These are phyloP conservation scores for Pythium scleroteichum DNA, from an alignment of 352 stramenopile species.

Conservation along the genomic window DNA sequence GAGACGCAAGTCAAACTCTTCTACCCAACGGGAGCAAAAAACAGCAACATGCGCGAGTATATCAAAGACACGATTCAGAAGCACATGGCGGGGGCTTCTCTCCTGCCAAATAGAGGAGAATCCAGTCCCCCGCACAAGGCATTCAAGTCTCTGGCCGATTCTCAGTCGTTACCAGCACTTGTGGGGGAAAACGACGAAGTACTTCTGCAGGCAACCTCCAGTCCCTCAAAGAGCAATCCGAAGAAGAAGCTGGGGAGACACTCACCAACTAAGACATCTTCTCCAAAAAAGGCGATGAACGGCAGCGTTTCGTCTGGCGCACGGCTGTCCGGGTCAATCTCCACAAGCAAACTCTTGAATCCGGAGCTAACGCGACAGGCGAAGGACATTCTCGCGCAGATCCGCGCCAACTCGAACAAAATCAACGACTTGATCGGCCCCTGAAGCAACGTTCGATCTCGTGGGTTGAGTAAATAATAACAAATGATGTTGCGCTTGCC, in stretches of 20 bases:
- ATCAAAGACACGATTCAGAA: constrained; percentile 62
- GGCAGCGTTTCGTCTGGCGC: constrained; percentile 2
- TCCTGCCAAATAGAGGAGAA: too few relatives aligned
- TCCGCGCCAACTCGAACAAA: constrained; percentile 73
- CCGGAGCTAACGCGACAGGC: constrained; percentile 56
- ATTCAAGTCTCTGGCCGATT: neutral
- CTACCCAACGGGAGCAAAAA: constrained; percentile 72
- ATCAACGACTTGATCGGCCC: constrained; percentile 68
- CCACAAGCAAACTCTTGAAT: constrained; percentile 42
- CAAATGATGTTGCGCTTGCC: neutral
- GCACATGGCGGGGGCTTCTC: constrained; percentile 28
- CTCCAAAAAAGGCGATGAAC: neutral
- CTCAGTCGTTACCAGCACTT: constrained; percentile 26
- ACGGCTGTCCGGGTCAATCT: constrained; percentile 18
- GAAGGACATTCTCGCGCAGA: constrained; percentile 54
- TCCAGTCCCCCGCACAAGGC: too few relatives aligned
- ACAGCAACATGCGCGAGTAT: constrained; percentile 67
- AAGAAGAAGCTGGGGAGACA: constrained; percentile 12
- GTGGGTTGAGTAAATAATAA: neutral
- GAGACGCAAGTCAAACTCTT: constrained; percentile 59
- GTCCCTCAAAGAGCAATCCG: neutral
- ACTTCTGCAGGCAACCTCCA: neutral
- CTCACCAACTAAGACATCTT: constrained; percentile 11
- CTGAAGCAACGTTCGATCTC: neutral
- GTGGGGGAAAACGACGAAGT: neutral